Conservation (phyloP, 73 alveolate species). For the Paraurostyla sp. region DNA sequence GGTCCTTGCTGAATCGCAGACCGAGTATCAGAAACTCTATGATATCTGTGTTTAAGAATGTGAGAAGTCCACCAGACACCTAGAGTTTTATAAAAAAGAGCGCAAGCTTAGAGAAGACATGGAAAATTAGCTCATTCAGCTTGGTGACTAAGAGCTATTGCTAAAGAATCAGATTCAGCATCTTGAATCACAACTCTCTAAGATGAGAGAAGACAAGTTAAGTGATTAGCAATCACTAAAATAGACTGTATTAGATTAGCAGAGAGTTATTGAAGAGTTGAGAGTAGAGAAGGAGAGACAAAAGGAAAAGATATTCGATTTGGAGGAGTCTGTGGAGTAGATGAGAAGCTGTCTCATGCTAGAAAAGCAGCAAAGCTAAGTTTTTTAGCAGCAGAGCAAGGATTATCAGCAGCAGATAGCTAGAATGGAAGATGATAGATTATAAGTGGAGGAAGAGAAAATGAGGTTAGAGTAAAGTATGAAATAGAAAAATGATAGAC, state of each 20-base stretch:
- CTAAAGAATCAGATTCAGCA: constrained; percentile 20
- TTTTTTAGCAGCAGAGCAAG: no score
- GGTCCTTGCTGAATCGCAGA: constrained; percentile 20
- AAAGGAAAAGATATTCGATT: constrained; percentile 11
- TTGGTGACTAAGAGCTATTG: constrained; percentile 26
- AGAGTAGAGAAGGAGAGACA: constrained; percentile 7
- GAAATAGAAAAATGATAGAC: neutral
- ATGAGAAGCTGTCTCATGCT: neutral
- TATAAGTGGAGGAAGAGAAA: no score
- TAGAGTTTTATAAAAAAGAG: constrained; percentile 36
- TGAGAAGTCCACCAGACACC: constrained; percentile 14
- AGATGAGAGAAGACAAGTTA: neutral
- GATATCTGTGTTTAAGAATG: constrained; percentile 49
- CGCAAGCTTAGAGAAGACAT: constrained; percentile 6
- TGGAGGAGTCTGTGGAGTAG: neutral
- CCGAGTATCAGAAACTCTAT: constrained; percentile 18
- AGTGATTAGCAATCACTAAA: neutral
- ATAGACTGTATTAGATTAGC: constrained; percentile 26
- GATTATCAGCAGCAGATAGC: neutral
- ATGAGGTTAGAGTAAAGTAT: neutral
- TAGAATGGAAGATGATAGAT: no score
- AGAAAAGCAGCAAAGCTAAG: neutral
- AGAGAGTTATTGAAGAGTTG: constrained; percentile 9
- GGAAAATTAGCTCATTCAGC: constrained; percentile 33
- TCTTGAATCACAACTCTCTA: neutral